phyloP scores from a whole-genome alignment of 306 rosid species.

The Cicer chorassanicum region DNA sequence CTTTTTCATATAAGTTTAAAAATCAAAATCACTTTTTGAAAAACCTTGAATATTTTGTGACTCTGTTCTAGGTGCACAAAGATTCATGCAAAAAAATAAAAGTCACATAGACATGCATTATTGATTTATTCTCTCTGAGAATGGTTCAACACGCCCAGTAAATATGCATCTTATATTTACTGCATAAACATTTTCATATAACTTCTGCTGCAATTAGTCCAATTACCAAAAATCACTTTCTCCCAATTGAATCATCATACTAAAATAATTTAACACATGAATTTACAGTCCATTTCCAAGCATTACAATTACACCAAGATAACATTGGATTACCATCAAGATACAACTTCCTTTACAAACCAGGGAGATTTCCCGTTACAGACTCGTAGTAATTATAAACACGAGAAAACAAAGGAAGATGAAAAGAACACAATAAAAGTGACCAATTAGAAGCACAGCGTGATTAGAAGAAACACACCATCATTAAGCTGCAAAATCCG shows the following conservation, averaged over 20 bases:
- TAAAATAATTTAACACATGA: conserved; percentile 1
- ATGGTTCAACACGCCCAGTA: background rate
- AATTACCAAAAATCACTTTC: background rate
- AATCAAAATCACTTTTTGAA: no score
- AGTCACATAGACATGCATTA: no score
- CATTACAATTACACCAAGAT: conserved; percentile 24
- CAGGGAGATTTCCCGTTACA: background rate
- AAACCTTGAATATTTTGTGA: no score
- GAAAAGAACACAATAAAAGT: background rate
- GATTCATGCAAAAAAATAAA: no score
- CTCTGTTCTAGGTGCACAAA: no score
- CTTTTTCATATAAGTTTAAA: no score
- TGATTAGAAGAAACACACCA: conserved; percentile 37
- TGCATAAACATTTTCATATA: background rate
- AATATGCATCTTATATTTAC: background rate
- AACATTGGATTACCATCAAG: conserved; percentile 30
- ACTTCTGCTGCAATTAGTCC: background rate
- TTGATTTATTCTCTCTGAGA: no score
- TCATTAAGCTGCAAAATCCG: conserved; percentile 13
- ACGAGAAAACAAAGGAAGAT: conserved; percentile 1
- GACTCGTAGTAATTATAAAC: conserved; percentile 6
- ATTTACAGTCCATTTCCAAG: conserved; percentile 38
- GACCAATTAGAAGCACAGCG: conserved; percentile 14
- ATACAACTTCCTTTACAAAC: conserved; percentile 37
- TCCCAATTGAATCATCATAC: background rate